Evolutionary conservation across 2,329 filamentous ascomycete species (phyloP), one percentile per base, ranked within the genome.

Genomic region (Talaromyces sp.): DNA sequence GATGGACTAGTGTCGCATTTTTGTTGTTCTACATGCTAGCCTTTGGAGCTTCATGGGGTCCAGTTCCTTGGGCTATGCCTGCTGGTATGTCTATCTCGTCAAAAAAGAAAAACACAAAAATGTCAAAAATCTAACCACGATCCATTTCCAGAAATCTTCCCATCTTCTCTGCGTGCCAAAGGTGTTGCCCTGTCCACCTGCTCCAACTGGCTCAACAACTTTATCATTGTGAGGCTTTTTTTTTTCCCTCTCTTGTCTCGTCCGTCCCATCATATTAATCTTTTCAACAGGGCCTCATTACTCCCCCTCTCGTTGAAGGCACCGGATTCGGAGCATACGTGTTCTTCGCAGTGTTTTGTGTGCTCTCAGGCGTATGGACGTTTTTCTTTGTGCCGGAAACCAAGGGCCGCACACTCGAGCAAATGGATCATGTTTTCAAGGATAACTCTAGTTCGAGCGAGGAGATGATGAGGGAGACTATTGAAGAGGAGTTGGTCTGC

Each of bases 121-220:
- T n/a, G 8, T 17, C 35, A 70, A 66, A 43, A 19, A 19, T 71
- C 51, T 54, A 54, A 54, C 51, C 11, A 64, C 64, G 70, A 66
- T 31, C 24, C 7, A 2, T 26, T 29, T 35, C 9, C 80, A 41
- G 84, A 91, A 63, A 85, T 90, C n/a, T 89, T 88, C 50, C 84
- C 84, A 0, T 82, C 80, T 1, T 80, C 79, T 0, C 73, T 84
- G 0, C 78, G 86, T 7, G 85, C 86, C 2, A 89, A 89, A 69
- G 87, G 88, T 35, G 85, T 88, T 0, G 86, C 86, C 1, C 75
- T 88, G 1, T 84, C 84, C 0, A 88, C 86, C 0, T 84, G 81
- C 61, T 81, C 81, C 6, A 87, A 86, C 72, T 89, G 88, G 80
- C 71, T 87, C 2, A 84, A 82, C 68, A 87, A 88, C 69, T 87